Base-by-base conservation (phyloP, 2,329 filamentous ascomycete species). In the Epichloe aotearoae region DNA sequence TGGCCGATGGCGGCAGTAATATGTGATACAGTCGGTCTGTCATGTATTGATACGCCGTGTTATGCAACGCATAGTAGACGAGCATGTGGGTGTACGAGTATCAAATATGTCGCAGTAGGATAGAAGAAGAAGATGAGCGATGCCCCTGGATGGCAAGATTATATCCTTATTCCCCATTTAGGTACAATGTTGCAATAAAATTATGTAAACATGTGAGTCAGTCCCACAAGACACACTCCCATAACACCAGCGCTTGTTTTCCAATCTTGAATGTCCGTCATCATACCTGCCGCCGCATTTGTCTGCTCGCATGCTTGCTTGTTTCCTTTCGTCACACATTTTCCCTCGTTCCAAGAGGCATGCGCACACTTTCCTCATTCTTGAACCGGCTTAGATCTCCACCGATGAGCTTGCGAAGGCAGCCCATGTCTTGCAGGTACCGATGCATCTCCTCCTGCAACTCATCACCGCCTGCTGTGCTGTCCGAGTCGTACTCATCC, bases 401-500 rank as follows among this genome's bases (percentile, higher is more conserved):
- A 6, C 80, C 82, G 55, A 97, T 81, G 71, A 69, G 57, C 58
- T 67, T 69, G 38, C 66, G 59, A 54, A 69, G 52, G 53, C 95
- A 97, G 60, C 82, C 81, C 65, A 84, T 84, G 70, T 97, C 90
- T 58, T 82, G 81, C 56, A 98, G 73, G 61, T 97, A 77, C 37
- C 84, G 83, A 58, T 90, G 82, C 74, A 95, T 91, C 61, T 88
- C 82, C n/a, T 83, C 82, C 62, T 96, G 87, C 71, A 90, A 78
- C 55, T 90, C 77, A 40, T 76, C 73, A 15, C 75, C 75, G 43
- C 72, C 73, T 61, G 53, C 65, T 17, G 66, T 71, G 53, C 66
- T 70, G 38, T 69, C 70, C 17, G 70, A 72, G 44, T 72, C 70
- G 54, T 77, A 73, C 41, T 76, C 75, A 26, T 76, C 75, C 41